Evolutionary conservation across 805 yeast species (phyloP).

Genomic region (Clavispora carvajalis): DNA sequence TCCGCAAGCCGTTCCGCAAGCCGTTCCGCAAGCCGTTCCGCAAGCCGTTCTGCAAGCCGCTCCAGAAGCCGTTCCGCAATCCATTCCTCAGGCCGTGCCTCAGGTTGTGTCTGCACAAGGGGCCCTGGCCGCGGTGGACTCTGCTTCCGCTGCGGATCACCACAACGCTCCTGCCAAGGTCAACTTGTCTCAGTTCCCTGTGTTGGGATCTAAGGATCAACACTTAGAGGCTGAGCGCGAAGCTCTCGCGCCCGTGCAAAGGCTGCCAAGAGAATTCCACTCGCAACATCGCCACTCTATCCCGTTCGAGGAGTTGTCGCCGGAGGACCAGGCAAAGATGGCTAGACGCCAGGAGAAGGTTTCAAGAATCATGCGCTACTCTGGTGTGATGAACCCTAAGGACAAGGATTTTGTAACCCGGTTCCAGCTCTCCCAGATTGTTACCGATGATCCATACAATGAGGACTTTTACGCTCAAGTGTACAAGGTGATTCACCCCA

Average conservation of each 20-base stretch:
- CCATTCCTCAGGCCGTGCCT: too few relatives aligned
- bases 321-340: slow-evolving; percentile 67
- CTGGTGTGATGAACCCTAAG: slow-evolving; percentile 95
- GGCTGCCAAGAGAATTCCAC: slow-evolving; percentile 2
- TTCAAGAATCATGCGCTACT: slow-evolving; percentile 67
- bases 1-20: slow-evolving; percentile 6
- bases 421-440: slow-evolving; percentile 90
- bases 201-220: slow-evolving; percentile 44
- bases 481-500: slow-evolving; percentile 54
- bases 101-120: too few relatives aligned
- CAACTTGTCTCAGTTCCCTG: slow-evolving; percentile 49
- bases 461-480: slow-evolving; percentile 97
- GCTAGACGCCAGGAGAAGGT: slow-evolving; percentile 71
- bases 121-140: too few relatives aligned
- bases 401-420: slow-evolving; percentile 95
- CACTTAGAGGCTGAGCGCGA: slow-evolving; percentile 12
- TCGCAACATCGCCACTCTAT: slow-evolving; percentile 21
- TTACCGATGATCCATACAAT: slow-evolving; percentile 93
- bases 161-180: slow-evolving; percentile 5
- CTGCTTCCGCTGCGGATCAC: slow-evolving; percentile 4
- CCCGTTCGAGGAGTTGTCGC: slow-evolving; percentile 42
- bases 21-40: slow-evolving; percentile 4
- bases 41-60: slow-evolving; percentile 8
- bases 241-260: slow-evolving; percentile 7
- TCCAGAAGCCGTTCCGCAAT: slow-evolving; percentile 1